Percentiles rank a stretch among this genome's conserved stretches.
phyloP scores from a whole-genome alignment of 2,329 filamentous ascomycete species.

The Fusarium foetens region DNA sequence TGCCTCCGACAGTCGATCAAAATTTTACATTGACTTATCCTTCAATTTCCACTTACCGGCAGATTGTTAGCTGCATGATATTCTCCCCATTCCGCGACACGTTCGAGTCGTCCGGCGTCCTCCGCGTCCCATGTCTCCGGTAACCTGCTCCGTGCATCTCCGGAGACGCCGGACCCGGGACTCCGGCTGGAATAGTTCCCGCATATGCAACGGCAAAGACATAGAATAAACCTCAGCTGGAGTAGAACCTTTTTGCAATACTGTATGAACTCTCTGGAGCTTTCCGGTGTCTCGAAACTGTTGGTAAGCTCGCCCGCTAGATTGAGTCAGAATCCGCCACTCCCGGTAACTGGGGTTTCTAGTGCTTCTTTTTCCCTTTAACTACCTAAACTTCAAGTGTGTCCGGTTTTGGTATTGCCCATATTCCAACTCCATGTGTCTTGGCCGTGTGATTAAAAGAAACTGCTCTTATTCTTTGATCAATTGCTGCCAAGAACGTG shows the following conservation, averaged over 20 bases:
- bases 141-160: slow-evolving; percentile 28
- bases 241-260: not conserved
- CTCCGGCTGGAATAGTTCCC: slow-evolving; percentile 23
- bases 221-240: not conserved
- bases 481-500: not conserved
- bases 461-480: not conserved
- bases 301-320: slow-evolving; percentile 19
- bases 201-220: slow-evolving; percentile 12
- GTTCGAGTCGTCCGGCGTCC: slow-evolving; percentile 31
- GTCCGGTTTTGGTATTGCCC: not conserved
- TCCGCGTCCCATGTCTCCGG: slow-evolving; percentile 24
- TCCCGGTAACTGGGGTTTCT: slow-evolving; percentile 26
- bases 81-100: slow-evolving; percentile 29
- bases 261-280: slow-evolving; percentile 5
- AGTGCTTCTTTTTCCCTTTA: slow-evolving; percentile 11
- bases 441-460: not conserved
- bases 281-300: slow-evolving; percentile 23
- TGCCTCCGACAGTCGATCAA: slow-evolving; percentile 1
- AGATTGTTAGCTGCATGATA: slow-evolving; percentile 10
- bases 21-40: not conserved
- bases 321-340: slow-evolving; percentile 34
- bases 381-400: not conserved
- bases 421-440: not conserved
- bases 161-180: slow-evolving; percentile 36
- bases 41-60: slow-evolving; percentile 1